Conservation (phyloP, 345 rosid genomes). For the Syzygium aqueum region DNA sequence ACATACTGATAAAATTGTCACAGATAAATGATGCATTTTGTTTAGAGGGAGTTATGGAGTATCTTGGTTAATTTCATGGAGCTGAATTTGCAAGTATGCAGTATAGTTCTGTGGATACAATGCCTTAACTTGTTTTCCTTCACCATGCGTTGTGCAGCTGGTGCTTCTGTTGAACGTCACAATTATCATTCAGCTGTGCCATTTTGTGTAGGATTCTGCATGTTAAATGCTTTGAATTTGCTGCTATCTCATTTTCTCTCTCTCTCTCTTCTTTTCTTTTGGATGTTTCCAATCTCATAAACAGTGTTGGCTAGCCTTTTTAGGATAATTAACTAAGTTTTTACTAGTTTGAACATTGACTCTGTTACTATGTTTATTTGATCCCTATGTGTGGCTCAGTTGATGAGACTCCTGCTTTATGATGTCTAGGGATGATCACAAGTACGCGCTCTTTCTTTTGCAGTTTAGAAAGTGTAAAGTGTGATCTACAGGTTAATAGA, state of each 20-base stretch:
- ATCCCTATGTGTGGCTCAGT: neutral
- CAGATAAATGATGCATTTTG: neutral
- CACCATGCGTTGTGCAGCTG: neutral
- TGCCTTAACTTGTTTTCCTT: neutral
- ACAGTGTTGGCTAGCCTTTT: neutral
- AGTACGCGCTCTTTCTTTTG: neutral
- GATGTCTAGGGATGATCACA: neutral
- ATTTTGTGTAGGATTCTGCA: neutral
- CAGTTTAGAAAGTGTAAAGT: slow-evolving; percentile 40
- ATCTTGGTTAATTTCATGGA: neutral
- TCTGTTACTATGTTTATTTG: neutral
- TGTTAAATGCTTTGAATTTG: neutral
- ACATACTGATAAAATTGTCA: neutral
- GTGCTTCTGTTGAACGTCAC: too few species aligned
- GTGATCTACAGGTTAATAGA: neutral
- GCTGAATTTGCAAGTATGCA: neutral
- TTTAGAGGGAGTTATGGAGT: neutral
- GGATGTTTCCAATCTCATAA: neutral
- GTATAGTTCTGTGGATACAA: neutral
- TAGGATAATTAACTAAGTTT: neutral
- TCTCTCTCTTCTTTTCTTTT: neutral
- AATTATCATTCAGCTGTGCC: neutral
- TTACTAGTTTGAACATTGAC: neutral
- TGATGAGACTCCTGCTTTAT: neutral
- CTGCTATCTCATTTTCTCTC: neutral